Evolutionary conservation across 805 yeast genomes (phyloP), one percentile per base, ranked within the genome.

Genomic region (Teunomyces stri): DNA sequence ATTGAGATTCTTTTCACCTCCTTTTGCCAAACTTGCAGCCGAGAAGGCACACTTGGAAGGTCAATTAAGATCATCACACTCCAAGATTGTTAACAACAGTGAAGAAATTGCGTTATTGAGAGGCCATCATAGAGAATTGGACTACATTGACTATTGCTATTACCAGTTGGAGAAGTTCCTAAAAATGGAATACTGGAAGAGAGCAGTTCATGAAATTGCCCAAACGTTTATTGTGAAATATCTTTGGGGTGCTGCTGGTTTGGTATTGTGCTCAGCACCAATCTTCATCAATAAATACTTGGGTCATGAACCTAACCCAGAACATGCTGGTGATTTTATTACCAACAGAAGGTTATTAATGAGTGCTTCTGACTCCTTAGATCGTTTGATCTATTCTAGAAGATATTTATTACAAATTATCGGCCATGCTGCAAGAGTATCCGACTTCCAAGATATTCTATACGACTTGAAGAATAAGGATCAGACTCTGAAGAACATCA

Each of bases 231-330:
- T 89, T 45, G 91, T 91, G 51, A 91, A 91, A 68, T 91, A 91
- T 66, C 81, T 89, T 42, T 86, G 97, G 91, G 98, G 98, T 51
- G 98, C 97, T 2, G 89, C 94, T 28, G 98, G 98, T 9, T 75
- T 91, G 50, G 80, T 84, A 0, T 74, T 91, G 42, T 91, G 97
- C 66, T 83, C 96, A 2, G 82, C 91, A 3, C 97, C 98, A 5
- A 87, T 90, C 2, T 91, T 91, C 61, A 79, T 82, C 59, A 72
- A 76, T 50, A 73, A 81, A 44, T 78, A 80, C 45, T 66, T 73
- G 51, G 81, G 81, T 29, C 63, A 66, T 43, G 65, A 58, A 18
- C 72, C 70, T 3, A 73, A 71, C 49, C 64, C 72, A 10, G 62
- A 69, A 38, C 78, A 80, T 1, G 84, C 96, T 0, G 89, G 91